A percentile compares a stretch with the other conserved stretches of the same genome.
phyloP scores from a whole-genome alignment of 108 stramenopile genomes.

The Chaetoceros muelleri region DNA sequence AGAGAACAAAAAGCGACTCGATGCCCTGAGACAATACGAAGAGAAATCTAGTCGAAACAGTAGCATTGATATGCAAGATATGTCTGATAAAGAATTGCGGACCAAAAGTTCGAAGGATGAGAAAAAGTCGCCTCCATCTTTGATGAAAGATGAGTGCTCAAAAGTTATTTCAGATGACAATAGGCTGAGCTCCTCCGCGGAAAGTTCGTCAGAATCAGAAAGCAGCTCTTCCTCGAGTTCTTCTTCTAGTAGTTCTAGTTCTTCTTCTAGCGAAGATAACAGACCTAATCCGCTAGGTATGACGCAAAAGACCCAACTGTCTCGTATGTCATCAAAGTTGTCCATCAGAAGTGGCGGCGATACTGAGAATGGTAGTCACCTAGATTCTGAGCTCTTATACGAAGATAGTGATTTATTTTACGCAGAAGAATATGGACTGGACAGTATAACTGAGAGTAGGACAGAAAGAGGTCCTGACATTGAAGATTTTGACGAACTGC shows the following conservation, averaged over 20 bases:
- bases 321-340: conserved; percentile 1
- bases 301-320: background rate
- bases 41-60: background rate
- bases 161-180: too few relatives aligned
- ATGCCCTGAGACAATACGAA: background rate
- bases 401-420: conserved; percentile 28
- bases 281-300: conserved; percentile 11
- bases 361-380: conserved; percentile 18
- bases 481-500: conserved; percentile 56
- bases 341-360: conserved; percentile 10
- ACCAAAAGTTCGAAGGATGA: conserved; percentile 12
- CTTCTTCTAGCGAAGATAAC: conserved; percentile 47
- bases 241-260: conserved; percentile 59
- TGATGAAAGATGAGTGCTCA: background rate
- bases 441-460: background rate
- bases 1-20: conserved; percentile 29
- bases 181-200: conserved; percentile 37
- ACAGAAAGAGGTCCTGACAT: conserved; percentile 38
- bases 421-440: conserved; percentile 1
- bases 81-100: background rate
- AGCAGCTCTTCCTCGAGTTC: conserved; percentile 74
- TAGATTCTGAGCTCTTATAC: conserved; percentile 40
- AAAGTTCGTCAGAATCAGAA: conserved; percentile 23
- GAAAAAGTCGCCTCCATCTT: conserved; percentile 4
- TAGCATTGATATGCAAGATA: background rate